phyloP scores from a whole-genome alignment of 2,329 filamentous ascomycete species.

The Phaeomoniella chlamydospora region DNA sequence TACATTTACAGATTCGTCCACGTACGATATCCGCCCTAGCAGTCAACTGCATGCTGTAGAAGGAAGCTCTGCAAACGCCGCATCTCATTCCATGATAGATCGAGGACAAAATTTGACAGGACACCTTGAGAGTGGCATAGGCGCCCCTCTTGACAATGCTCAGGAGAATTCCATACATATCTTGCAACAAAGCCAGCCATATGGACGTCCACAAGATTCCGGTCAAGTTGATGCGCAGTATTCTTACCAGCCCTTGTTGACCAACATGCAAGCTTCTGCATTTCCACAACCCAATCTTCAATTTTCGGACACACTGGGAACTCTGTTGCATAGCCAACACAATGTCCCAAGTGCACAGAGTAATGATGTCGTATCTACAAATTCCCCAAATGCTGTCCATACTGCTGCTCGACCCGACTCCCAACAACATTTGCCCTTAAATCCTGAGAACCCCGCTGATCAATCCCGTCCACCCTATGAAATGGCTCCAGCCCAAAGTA shows the following conservation, averaged over 20 bases:
- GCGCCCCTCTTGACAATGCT: background rate
- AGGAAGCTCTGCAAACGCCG: background rate
- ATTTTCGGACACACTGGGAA: background rate
- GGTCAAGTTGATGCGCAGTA: background rate
- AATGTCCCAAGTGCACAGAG: background rate
- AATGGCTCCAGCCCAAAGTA: background rate
- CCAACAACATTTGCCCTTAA: slow-evolving; percentile 3
- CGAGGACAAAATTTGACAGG: background rate
- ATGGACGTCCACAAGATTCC: background rate
- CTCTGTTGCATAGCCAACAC: background rate
- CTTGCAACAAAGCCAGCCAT: background rate
- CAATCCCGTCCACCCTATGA: background rate
- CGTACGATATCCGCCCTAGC: slow-evolving; percentile 32
- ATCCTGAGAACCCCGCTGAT: slow-evolving; percentile 11
- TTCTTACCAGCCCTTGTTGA: background rate
- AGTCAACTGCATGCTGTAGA: background rate
- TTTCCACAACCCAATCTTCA: background rate
- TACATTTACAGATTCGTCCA: slow-evolving; percentile 52
- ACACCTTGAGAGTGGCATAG: background rate
- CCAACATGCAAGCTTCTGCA: background rate
- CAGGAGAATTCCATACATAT: background rate
- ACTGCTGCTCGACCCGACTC: background rate
- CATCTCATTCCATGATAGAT: background rate
- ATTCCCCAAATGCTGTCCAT: background rate
- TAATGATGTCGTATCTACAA: background rate